Evolutionary conservation across 768 basidiomycete species (phyloP).

Genomic region (Boletus edulis): DNA sequence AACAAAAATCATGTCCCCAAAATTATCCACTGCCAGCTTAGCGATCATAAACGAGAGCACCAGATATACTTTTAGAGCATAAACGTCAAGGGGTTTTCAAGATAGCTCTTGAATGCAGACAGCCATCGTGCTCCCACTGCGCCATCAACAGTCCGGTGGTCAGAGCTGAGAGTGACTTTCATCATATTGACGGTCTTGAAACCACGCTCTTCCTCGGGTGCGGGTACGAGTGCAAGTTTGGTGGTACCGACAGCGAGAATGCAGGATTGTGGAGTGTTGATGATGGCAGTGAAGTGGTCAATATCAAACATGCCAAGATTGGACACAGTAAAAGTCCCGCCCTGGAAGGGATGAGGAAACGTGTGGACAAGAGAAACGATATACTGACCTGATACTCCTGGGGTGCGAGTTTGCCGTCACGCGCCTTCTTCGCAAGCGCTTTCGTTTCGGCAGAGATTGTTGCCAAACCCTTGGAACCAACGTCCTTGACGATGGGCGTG

Average conservation of each 20-base stretch:
- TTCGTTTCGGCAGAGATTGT: constrained; percentile 92
- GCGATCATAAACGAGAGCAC: neutral
- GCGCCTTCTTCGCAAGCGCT: constrained; percentile 89
- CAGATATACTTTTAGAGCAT: constrained; percentile 65
- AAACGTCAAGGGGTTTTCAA: constrained; percentile 96
- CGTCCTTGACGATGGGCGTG: constrained; percentile 96
- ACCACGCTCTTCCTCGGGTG: constrained; percentile 87
- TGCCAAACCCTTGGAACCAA: constrained; percentile 87
- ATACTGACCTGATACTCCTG: constrained; percentile 85
- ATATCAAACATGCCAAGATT: constrained; percentile 99
- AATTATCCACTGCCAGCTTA: neutral
- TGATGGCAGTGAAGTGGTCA: constrained; percentile 96
- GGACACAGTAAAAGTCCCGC: constrained; percentile 98
- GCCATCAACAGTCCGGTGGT: constrained; percentile 96
- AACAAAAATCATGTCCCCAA: constrained; percentile 4
- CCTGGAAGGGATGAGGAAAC: constrained; percentile 42
- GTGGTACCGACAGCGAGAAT: constrained; percentile 95
- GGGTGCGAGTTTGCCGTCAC: constrained; percentile 94
- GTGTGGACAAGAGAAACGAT: neutral
- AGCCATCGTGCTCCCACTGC: constrained; percentile 94
- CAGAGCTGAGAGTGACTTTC: constrained; percentile 94
- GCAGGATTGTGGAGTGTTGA: constrained; percentile 97
- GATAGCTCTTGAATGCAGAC: constrained; percentile 89
- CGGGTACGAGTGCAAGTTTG: constrained; percentile 80
- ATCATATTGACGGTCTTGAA: constrained; percentile 91